These are phyloP conservation scores for Pestalotiopsis sp. DNA, from an alignment of 2,329 filamentous ascomycete species.

Conservation along the genomic window DNA sequence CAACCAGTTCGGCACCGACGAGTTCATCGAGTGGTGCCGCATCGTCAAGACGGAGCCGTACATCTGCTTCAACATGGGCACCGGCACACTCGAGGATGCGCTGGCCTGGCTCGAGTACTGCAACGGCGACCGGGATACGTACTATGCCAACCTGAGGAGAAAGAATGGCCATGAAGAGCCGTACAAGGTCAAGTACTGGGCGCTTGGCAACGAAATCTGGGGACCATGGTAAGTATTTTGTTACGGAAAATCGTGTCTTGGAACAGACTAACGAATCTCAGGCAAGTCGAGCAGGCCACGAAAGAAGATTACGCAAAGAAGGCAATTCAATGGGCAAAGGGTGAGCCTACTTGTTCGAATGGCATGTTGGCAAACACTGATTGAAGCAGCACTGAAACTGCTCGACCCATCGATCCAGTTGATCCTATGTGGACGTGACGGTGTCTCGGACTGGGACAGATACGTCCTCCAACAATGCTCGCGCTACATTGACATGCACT, in stretches of 20 bases:
- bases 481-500: slow-evolving; percentile 75
- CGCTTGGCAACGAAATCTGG: slow-evolving; percentile 76
- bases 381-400: slow-evolving; percentile 67
- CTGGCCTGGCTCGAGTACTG: slow-evolving; percentile 87
- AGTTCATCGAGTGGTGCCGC: slow-evolving; percentile 78
- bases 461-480: slow-evolving; percentile 73
- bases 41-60: slow-evolving; percentile 74
- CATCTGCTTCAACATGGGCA: slow-evolving; percentile 80
- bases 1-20: slow-evolving; percentile 83
- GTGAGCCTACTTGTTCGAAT: neutral
- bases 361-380: too few species aligned
- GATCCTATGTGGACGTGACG: slow-evolving; percentile 76
- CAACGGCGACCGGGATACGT: slow-evolving; percentile 74
- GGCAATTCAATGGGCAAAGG: slow-evolving; percentile 71
- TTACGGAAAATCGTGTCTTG: neutral
- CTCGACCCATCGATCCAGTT: slow-evolving; percentile 69
- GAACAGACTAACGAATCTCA: neutral
- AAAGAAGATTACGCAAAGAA: slow-evolving; percentile 71
- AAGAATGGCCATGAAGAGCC: slow-evolving; percentile 76
- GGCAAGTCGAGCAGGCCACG: slow-evolving; percentile 62
- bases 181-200: slow-evolving; percentile 85
- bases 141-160: slow-evolving; percentile 80
- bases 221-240: slow-evolving; percentile 57
- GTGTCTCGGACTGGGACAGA: slow-evolving; percentile 71
- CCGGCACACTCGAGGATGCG: slow-evolving; percentile 60